Evolutionary conservation across 208 protist species (phyloP), one percentile per base, ranked within the genome.

Genomic region (Trypanosoma mega): DNA sequence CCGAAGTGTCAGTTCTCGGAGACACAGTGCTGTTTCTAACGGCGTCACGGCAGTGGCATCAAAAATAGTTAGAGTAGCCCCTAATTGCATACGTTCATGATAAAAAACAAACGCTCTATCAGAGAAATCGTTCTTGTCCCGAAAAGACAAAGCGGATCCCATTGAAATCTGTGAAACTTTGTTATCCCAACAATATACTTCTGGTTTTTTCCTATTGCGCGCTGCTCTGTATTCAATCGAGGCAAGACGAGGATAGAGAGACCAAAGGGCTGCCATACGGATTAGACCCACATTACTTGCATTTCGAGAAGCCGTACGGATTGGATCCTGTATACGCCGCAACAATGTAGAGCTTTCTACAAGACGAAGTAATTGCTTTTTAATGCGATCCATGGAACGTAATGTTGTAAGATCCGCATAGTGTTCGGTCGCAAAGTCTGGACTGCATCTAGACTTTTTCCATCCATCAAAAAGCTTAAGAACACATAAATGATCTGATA

Each of bases 171-270:
- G 62, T 1, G 77, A 73, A 11, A 74, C 48, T 54, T 90, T 90
- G 73, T 89, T 88, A 64, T 95, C 88, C 83, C 85, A 92, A 59
- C 85, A 92, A 60, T 85, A 78, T 24, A 91, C 66, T 49, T 85
- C 73, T 30, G 82, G 67, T 16, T 69, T 65, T 16, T 71, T 76
- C 0, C 46, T 55, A 27, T 64, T 67, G 9, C 80, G 78, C 46
- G 81, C 86, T 1, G 72, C 71, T 29, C 72, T 76, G 62, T 86
- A 92, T 53, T 96, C 89, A 20, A 90, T 72, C 12, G 79, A 84
- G 16, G 81, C 85, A 39, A 93, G 63, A 3, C 80, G 73, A 26
- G 85, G 89, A 51, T 92, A 90, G 29, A 93, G 54, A 11, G 85
- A 86, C 84, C 85, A 93, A 44, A 96, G 67, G 31, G 89, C 61